Evolutionary conservation across 495 filamentous ascomycete species (phyloP).

Genomic region (Penicillium cinerascens): DNA sequence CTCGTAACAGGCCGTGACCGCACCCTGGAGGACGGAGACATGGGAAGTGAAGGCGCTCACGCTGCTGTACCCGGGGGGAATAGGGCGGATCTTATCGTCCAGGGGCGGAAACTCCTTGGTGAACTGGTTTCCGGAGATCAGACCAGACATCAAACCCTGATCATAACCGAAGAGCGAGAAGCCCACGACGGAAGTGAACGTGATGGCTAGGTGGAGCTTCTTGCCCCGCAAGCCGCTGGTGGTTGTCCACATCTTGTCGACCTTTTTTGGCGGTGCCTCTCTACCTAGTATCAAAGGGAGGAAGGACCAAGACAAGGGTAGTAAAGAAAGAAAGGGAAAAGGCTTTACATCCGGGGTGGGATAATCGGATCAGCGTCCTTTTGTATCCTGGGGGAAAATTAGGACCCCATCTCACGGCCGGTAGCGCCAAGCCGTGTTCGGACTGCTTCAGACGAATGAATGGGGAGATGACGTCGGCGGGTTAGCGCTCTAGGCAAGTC

Average conservation of each 20-base stretch:
- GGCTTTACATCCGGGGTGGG: not conserved
- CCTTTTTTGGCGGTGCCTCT: conserved; percentile 2
- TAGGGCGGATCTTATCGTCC: not conserved
- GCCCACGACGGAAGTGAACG: conserved; percentile 49
- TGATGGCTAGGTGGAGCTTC: conserved; percentile 35
- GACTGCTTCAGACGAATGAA: conserved; percentile 7
- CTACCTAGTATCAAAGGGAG: not conserved
- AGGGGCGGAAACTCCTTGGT: conserved; percentile 63
- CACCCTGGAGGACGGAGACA: conserved; percentile 69
- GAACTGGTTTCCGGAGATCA: conserved; percentile 69
- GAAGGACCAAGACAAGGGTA: not conserved
- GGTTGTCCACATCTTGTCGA: conserved; percentile 39
- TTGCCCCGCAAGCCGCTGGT: conserved; percentile 35
- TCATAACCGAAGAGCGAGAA: conserved; percentile 75
- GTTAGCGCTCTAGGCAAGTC: conserved; percentile 15
- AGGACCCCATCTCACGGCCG: not conserved
- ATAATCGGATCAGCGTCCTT: not conserved
- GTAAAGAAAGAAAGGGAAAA: not conserved
- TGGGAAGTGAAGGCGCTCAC: conserved; percentile 17
- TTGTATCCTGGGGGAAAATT: not conserved
- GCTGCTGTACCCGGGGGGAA: not conserved
- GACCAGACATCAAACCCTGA: conserved; percentile 72
- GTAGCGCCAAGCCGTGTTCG: not conserved
- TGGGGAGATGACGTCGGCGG: conserved; percentile 18
- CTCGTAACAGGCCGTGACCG: conserved; percentile 79